Conservation (phyloP, 169 alveolate genomes). For the Cryptosporidium sp. region DNA sequence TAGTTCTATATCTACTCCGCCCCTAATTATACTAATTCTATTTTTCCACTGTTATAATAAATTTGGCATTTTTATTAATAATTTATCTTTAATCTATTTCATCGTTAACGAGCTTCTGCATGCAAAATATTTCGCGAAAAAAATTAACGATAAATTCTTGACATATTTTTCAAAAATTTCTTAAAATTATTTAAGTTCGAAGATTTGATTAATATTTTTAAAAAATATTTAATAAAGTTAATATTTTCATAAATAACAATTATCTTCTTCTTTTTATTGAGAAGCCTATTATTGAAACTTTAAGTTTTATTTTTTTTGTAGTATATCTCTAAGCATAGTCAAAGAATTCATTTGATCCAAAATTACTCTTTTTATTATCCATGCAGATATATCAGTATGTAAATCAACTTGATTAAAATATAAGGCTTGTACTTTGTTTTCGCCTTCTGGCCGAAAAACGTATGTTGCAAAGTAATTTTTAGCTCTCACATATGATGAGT, state of each 20-base stretch:
- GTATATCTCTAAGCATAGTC: constrained; percentile 65
- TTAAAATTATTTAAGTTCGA: neutral
- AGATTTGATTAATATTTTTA: neutral
- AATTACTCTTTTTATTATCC: constrained; percentile 73
- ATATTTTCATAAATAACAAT: neutral
- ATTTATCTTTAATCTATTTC: neutral
- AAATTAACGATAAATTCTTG: neutral
- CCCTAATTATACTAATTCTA: neutral
- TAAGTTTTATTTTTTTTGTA: constrained; percentile 44
- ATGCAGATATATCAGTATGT: constrained; percentile 66
- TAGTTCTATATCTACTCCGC: neutral
- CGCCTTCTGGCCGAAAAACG: constrained; percentile 55
- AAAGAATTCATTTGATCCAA: constrained; percentile 74
- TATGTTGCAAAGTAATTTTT: constrained; percentile 71
- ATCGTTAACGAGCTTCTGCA: constrained; percentile 4
- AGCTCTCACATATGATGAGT: constrained; percentile 67
- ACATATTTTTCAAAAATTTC: too few species aligned
- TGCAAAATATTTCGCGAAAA: constrained; percentile 18
- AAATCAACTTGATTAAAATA: constrained; percentile 70
- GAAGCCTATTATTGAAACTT: neutral
- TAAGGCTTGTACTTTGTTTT: constrained; percentile 38
- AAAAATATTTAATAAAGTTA: neutral
- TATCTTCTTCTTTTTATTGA: neutral
- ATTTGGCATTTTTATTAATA: neutral
- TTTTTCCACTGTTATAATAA: neutral